Base-by-base conservation (phyloP, 495 filamentous ascomycete species). In the Ascodesmis nigricans region DNA sequence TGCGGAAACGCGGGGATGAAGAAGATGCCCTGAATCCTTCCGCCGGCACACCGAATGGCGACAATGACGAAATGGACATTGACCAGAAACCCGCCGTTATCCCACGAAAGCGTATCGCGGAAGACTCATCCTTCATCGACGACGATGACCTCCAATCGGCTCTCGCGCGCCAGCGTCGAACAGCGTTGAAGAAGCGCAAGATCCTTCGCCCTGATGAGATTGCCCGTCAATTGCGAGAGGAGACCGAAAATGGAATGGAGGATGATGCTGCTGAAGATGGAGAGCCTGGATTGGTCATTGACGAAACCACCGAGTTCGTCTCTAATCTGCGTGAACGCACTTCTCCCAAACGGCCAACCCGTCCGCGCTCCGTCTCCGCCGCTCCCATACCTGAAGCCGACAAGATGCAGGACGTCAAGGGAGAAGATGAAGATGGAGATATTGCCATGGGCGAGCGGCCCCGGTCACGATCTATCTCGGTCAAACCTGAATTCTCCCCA, bases 251-350 rank as follows among this genome's bases (percentile, higher is more conserved):
- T 11, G 39, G 28, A 13, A 46, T 54, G 0, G 55, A 58, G 8
- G 48, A 42, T 3, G 58, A 58, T 1, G 58, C 61, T 7, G 61
- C 55, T 1, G 59, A 55, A 16, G 62, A 61, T 11, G 67, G 73
- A 40, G 71, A 69, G 17, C 67, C 65, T 10, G 83, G 83, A 19
- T 60, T 93, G 7, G 64, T 95, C 9, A 80, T 97, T 36, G 82
- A 93, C 43, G 84, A 95, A 50, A 92, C 84, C 9, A 76, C 80
- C 2, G 82, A 91, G 41, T 97, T 97, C 50, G 78, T 97, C 17
- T 73, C 80, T 13, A 78, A 80, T 43, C 54, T 97, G 34, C 69
- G 74, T 44, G 73, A 70, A 42, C 66, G 64, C 7, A 58, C 58
- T n/a, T 57, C 65, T n/a, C 69, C 70, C n/a, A 73, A 78, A 42